Evolutionary conservation across 1,139 yeast genomes (phyloP).

Genomic region (Ashbya aceris): DNA sequence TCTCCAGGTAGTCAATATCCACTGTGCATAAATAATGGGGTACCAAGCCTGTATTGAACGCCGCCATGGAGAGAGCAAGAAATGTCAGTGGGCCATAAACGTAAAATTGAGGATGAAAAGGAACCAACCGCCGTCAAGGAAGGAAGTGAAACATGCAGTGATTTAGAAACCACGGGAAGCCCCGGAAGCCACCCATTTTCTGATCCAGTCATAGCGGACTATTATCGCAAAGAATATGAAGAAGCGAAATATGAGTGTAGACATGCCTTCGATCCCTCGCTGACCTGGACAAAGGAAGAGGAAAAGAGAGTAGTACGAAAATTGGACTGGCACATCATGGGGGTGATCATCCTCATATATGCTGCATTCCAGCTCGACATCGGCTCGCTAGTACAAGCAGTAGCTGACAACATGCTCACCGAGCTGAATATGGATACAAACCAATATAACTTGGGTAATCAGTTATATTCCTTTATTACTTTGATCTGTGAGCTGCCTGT

Average conservation of each 20-base stretch:
- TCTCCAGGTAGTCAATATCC: no score
- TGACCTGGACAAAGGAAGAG: constrained; percentile 40
- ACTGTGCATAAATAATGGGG: no score
- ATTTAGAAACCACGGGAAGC: no score
- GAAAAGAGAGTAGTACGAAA: constrained; percentile 36
- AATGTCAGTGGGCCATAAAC: no score
- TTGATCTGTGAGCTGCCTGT: constrained; percentile 45
- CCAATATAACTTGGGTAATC: constrained; percentile 42
- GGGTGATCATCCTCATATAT: constrained; percentile 42
- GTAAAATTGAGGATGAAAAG: no score
- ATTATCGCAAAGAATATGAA: constrained; percentile 36
- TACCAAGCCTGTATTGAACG: not conserved
- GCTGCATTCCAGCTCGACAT: constrained; percentile 44
- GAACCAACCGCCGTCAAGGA: no score
- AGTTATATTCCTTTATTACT: constrained; percentile 37
- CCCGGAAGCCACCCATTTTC: constrained; percentile 12
- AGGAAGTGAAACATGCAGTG: no score
- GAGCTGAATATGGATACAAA: constrained; percentile 40
- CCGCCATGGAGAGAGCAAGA: no score
- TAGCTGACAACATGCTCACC: constrained; percentile 39
- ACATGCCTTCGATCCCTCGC: constrained; percentile 37
- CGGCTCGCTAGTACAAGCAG: constrained; percentile 42
- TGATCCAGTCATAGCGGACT: constrained; percentile 37
- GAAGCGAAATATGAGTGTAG: constrained; percentile 38
- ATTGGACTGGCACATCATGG: constrained; percentile 37